These are phyloP conservation scores for Phytophthora foliorum DNA, from an alignment of 352 stramenopile genomes.

Conservation along the genomic window DNA sequence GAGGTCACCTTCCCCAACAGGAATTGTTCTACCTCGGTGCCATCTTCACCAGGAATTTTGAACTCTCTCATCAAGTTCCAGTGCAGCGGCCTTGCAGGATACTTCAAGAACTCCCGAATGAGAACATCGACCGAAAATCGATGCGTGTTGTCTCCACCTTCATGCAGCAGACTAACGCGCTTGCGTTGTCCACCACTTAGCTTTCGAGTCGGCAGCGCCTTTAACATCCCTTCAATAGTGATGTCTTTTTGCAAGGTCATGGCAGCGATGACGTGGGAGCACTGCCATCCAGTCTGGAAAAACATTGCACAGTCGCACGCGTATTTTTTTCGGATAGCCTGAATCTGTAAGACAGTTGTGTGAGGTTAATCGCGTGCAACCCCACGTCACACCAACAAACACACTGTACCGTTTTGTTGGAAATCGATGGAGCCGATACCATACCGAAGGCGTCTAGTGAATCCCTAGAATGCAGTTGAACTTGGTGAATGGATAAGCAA, in stretches of 20 bases:
- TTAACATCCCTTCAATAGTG: background rate
- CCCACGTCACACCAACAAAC: no score
- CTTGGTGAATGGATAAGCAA: constrained; percentile 5
- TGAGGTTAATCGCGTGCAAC: no score
- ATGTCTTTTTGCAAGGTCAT: constrained; percentile 8
- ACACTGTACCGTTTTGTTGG: no score
- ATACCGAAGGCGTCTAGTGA: background rate
- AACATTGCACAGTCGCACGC: constrained; percentile 9
- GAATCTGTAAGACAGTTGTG: background rate
- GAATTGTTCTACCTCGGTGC: background rate
- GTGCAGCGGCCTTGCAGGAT: background rate
- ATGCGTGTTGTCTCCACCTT: background rate
- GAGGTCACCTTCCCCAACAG: constrained; percentile 5
- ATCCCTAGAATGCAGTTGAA: background rate
- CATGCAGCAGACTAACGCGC: background rate
- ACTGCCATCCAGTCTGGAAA: constrained; percentile 9
- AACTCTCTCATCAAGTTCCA: constrained; percentile 12
- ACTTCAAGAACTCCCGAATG: background rate
- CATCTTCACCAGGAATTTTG: background rate
- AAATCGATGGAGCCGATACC: background rate
- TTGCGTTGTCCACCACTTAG: constrained; percentile 7
- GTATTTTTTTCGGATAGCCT: background rate
- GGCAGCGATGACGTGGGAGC: constrained; percentile 3
- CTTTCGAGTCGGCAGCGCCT: background rate
- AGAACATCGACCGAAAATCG: constrained; percentile 4